Base-by-base conservation (phyloP, 164 flowering plant species). In the Aristolochia fimbriata region DNA sequence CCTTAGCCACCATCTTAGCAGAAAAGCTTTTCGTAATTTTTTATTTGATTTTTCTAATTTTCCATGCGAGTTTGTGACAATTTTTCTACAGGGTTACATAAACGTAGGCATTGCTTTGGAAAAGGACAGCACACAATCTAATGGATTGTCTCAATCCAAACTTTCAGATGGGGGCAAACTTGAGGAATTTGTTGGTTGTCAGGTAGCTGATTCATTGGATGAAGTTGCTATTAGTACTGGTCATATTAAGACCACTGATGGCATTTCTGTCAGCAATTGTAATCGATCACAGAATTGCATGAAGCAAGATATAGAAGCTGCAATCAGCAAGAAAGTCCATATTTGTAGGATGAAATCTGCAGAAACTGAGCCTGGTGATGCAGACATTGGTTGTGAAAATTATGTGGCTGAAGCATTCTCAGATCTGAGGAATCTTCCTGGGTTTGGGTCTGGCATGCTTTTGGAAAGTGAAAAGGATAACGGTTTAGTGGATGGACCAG, bases 21-120 rank as follows among this genome's bases (percentile, higher is more conserved):
- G 52, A 5, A 6, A 20, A 17, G 52, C 20, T 49, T 49, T 11
- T 49, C 4, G 7, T 20, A 17, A 6, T 17, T 20, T 17, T 3
- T 17, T 49, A 49, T 20, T 49, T 4, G 52, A 8, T 17, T 49
- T 49, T 2, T 30, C 16, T 5, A 17, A 16, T 20, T 16, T 24
- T 27, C n/a, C n/a, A 6, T 17, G n/a, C 31, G 33, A 52, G 41
- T 13, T 69, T n/a, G 70, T 77, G 56, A 78, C 61, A 37, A 66
- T 19, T 51, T 68, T 57, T 80, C 50, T 46, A 74, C 93, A 94
- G 99, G 97, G 99, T 68, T 90, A 83, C 70, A 94, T 94, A 74
- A 94, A 94, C 73, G 70, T 73, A 70, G 99, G 99, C 68, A 72
- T 94, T 73, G 91, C 97, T 73, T 77, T 87, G 25, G 72, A 62